Conservation (phyloP, 768 basidiomycete species). For the Panaeolus papilionaceus region DNA sequence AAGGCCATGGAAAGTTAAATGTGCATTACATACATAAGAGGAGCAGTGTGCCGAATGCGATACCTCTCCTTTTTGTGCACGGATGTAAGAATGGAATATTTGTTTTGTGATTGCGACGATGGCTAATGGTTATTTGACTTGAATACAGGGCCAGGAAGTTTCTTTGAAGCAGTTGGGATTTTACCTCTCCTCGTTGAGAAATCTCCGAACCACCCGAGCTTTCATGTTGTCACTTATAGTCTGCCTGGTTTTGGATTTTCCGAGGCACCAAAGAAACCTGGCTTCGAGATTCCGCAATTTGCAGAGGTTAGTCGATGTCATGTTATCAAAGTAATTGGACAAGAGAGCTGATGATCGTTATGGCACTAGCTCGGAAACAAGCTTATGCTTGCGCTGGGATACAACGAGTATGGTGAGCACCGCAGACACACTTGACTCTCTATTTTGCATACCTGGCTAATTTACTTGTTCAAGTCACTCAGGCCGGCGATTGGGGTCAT, state of each 20-base stretch:
- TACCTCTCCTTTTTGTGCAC: constrained; percentile 66
- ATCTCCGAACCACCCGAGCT: constrained; percentile 50
- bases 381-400: constrained; percentile 54
- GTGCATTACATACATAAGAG: constrained; percentile 66
- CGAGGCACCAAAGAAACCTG: constrained; percentile 56
- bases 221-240: constrained; percentile 66
- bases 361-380: constrained; percentile 47
- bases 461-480: constrained; percentile 38
- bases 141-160: constrained; percentile 63
- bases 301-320: constrained; percentile 46
- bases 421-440: background rate
- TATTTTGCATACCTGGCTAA: background rate
- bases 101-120: background rate
- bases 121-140: background rate
- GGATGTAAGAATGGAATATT: constrained; percentile 47
- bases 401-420: constrained; percentile 50
- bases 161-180: constrained; percentile 62
- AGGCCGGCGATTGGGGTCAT: constrained; percentile 56
- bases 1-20: constrained; percentile 46
- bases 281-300: constrained; percentile 55
- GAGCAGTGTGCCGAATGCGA: constrained; percentile 49
- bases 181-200: constrained; percentile 55
- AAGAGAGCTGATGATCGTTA: background rate
- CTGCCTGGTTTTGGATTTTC: constrained; percentile 71
- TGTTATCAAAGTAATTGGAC: background rate